phyloP scores from a whole-genome alignment of 2,329 filamentous ascomycete species.

The Aspergillus carbonarius region DNA sequence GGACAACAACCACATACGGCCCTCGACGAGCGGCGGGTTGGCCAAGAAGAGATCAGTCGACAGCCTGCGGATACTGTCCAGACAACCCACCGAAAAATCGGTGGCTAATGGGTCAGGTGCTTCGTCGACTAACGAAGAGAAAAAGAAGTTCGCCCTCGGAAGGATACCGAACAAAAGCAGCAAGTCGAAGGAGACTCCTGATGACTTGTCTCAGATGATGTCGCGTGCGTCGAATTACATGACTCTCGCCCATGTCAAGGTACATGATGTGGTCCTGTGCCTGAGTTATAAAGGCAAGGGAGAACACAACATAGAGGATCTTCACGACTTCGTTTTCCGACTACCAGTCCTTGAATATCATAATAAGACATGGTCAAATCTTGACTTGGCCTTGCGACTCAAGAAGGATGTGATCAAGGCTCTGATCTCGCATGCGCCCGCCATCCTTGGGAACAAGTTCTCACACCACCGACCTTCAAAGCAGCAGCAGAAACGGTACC shows the following conservation, averaged over 20 bases:
- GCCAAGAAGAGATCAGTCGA: constrained; percentile 44
- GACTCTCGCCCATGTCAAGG: constrained; percentile 93
- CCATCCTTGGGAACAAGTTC: constrained; percentile 97
- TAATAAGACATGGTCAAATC: constrained; percentile 99
- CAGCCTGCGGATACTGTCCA: constrained; percentile 39
- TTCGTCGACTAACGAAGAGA: constrained; percentile 35
- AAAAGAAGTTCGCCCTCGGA: constrained; percentile 51
- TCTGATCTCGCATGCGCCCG: constrained; percentile 89
- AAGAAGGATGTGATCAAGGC: constrained; percentile 95
- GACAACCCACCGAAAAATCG: constrained; percentile 39
- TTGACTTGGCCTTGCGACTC: constrained; percentile 86
- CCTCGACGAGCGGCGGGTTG: constrained; percentile 30
- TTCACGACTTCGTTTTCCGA: constrained; percentile 96
- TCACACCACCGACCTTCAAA: constrained; percentile 80
- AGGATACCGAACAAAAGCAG: constrained; percentile 49
- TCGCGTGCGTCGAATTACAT: constrained; percentile 92
- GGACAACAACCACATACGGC: constrained; percentile 29
- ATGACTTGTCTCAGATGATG: constrained; percentile 97
- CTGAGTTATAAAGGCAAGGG: constrained; percentile 95
- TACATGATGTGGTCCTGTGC: constrained; percentile 92
- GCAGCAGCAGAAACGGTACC: constrained; percentile 73
- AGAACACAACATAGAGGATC: constrained; percentile 91
- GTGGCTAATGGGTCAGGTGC: constrained; percentile 30
- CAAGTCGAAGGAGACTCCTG: constrained; percentile 60
- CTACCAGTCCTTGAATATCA: constrained; percentile 92